phyloP scores from a whole-genome alignment of 179 eudicot genomes.

The Actinidia chinensis region DNA sequence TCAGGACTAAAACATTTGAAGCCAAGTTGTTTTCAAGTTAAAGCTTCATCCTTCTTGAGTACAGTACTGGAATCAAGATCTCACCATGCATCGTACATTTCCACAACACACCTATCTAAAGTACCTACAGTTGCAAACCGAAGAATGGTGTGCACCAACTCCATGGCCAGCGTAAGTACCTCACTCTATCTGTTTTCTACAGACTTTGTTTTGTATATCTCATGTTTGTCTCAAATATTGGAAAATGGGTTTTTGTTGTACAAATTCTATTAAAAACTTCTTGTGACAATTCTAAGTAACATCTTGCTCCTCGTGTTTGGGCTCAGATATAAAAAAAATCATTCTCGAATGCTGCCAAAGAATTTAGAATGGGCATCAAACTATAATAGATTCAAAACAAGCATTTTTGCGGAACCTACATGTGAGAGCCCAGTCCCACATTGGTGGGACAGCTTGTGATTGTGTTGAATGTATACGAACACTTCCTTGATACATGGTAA shows the following conservation, averaged over 20 bases:
- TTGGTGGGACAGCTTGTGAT: too few species aligned
- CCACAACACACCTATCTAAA: constrained; percentile 15
- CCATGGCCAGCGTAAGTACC: constrained; percentile 29
- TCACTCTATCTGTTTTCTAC: neutral
- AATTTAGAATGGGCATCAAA: neutral
- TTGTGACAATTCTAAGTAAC: neutral
- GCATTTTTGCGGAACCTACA: neutral
- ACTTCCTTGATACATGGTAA: too few species aligned
- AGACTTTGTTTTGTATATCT: neutral
- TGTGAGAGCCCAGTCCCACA: too few species aligned
- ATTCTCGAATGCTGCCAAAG: neutral
- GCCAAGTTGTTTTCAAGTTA: constrained; percentile 5
- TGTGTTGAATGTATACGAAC: too few species aligned
- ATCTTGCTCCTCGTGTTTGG: neutral
- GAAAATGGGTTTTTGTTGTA: neutral
- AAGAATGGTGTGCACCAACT: constrained; percentile 29
- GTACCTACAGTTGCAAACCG: constrained; percentile 17
- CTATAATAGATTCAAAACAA: neutral
- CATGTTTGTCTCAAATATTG: neutral
- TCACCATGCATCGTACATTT: constrained; percentile 15
- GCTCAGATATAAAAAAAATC: neutral
- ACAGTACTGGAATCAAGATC: constrained; percentile 14
- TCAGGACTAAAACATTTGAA: constrained; percentile 11
- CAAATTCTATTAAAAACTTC: neutral
- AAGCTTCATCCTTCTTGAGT: constrained; percentile 12